Percentiles rank a stretch among this genome's conserved stretches.
Evolutionary conservation across 805 yeast genomes (phyloP).

Genomic region (Candida multigemmis): DNA sequence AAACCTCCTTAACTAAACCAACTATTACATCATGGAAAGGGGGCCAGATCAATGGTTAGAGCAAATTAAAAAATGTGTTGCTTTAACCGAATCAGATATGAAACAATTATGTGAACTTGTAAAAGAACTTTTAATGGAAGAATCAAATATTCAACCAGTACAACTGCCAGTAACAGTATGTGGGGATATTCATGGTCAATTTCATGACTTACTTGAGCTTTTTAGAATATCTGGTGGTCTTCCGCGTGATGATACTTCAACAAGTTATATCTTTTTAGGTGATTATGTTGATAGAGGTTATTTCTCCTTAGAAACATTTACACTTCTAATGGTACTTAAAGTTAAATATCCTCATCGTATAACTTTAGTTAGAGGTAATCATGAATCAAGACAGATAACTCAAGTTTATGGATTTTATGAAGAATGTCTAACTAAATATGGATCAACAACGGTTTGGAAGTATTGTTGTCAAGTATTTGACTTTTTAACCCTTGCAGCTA

Average conservation of each 20-base stretch:
- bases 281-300: constrained; percentile 98
- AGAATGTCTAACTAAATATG: constrained; percentile 88
- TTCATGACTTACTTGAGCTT: constrained; percentile 85
- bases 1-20: no score
- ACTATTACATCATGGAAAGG: constrained; percentile 43
- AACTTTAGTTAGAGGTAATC: constrained; percentile 95
- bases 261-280: constrained; percentile 74
- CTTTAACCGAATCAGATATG: constrained; percentile 88
- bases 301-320: constrained; percentile 88
- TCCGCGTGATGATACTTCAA: constrained; percentile 64
- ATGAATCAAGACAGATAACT: constrained; percentile 95
- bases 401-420: constrained; percentile 98
- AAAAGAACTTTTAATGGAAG: constrained; percentile 92
- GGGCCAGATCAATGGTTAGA: constrained; percentile 98
- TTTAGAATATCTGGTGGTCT: constrained; percentile 90
- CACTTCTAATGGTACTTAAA: constrained; percentile 85
- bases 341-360: constrained; percentile 80
- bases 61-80: constrained; percentile 81
- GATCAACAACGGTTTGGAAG: constrained; percentile 92
- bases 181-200: constrained; percentile 98
- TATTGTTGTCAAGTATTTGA: constrained; percentile 95
- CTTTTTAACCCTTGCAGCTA: constrained; percentile 88
- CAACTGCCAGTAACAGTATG: constrained; percentile 91
- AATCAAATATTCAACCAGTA: constrained; percentile 89
- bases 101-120: constrained; percentile 93